Percentiles rank a stretch among this genome's conserved stretches.
Evolutionary conservation across 2,329 filamentous ascomycete species (phyloP).

Genomic region (Pyrenophora teres): DNA sequence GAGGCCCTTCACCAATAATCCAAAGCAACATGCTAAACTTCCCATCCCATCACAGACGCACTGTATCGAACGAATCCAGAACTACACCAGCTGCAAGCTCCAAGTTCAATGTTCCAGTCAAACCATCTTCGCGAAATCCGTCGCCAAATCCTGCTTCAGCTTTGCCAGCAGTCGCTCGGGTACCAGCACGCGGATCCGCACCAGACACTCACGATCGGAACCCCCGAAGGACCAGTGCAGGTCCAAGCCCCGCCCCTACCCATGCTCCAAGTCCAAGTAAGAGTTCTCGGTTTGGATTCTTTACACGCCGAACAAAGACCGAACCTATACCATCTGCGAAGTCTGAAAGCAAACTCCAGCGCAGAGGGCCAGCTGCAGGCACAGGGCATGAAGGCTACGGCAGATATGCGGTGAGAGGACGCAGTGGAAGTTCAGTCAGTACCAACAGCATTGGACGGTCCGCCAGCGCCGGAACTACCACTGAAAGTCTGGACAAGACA

Average conservation of each 20-base stretch:
- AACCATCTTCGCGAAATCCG: conserved; percentile 45
- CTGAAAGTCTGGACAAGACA: conserved; percentile 41
- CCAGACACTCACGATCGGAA: conserved; percentile 48
- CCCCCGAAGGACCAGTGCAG: conserved; percentile 38
- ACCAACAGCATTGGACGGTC: conserved; percentile 55
- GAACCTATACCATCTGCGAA: conserved; percentile 60
- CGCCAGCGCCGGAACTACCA: conserved; percentile 50
- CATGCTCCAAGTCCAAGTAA: conserved; percentile 57
- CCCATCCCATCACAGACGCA: conserved; percentile 57
- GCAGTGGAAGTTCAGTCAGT: conserved; percentile 65
- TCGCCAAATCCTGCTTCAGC: conserved; percentile 46
- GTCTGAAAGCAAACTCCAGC: conserved; percentile 57
- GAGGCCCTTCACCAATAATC: conserved; percentile 58
- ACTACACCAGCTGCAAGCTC: conserved; percentile 23
- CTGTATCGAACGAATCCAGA: conserved; percentile 54
- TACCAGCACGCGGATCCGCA: conserved; percentile 39
- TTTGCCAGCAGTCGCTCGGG: conserved; percentile 29
- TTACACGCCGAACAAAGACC: conserved; percentile 72
- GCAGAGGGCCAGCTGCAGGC: conserved; percentile 85
- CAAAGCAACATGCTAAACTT: conserved; percentile 60
- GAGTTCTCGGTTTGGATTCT: conserved; percentile 75
- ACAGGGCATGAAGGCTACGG: conserved; percentile 91
- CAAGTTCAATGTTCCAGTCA: conserved; percentile 34
- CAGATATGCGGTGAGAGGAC: conserved; percentile 65
- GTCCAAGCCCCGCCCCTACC: conserved; percentile 52